Base-by-base conservation (phyloP, 257 asterid genomes). In the Scutellaria galericulata region DNA sequence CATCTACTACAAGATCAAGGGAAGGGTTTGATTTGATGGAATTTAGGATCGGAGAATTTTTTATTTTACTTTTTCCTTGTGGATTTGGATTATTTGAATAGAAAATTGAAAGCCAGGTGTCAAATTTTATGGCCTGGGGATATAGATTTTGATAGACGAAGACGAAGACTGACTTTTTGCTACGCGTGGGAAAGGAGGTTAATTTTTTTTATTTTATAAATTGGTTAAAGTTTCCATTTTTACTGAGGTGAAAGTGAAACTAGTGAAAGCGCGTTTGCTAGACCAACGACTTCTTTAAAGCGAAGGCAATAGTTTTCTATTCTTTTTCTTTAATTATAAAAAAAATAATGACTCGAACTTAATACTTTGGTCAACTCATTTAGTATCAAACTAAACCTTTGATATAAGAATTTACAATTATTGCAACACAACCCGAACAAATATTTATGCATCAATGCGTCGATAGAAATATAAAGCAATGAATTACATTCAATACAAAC, bases 11-110 rank as follows among this genome's bases (percentile, higher is more conserved):
- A 14, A 55, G 77, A 67, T 66, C 35, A 53, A 53, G 75, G 73
- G 18, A 57, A 72, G 74, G 78, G 85, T 75, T 61, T 58, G 77
- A 61, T n/a, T 69, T 12, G 57, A 62, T 11, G 72, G 67, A 46
- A 7, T 39, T 57, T 35, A 12, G 64, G 68, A 68, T 9, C 3
- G 2, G 42, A 60, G 62, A 56, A 55, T 14, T 15, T 20, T 9
- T 13, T 63, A 5, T 24, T 3, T 5, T 7, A 1, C 22, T 42
- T 24, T 47, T 9, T 3, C 27, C 42, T 40, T 8, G 67, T 10
- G 10, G 42, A 10, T 39, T 70, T 40, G 56, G 59, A 52, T 37
- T 41, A 24, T 63, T 27, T 63, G 70, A 15, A 45, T 31, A 68
- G 74, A 37, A 52, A 20, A 9, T 4, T 42, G 73, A 59, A 18